A percentile compares a stretch with the other conserved stretches of the same genome.
These are phyloP conservation scores for Exophiala sideris DNA, from an alignment of 2,329 filamentous ascomycete species.

Conservation along the genomic window DNA sequence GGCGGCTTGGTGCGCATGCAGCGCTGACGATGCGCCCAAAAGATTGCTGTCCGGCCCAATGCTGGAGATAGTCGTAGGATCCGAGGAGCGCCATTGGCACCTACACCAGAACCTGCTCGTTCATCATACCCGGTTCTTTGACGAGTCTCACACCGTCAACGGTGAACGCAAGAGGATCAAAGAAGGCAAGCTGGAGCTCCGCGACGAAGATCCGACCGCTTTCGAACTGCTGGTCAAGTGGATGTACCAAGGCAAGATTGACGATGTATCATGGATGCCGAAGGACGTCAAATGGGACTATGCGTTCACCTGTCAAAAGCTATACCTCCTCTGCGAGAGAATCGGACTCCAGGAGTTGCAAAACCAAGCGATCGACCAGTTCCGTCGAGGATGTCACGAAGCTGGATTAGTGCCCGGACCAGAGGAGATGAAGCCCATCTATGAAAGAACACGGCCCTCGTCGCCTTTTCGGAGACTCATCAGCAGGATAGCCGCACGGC, in stretches of 20 bases:
- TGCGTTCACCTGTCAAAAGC: slow-evolving; percentile 52
- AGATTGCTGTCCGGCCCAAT: slow-evolving; percentile 53
- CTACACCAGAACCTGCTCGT: slow-evolving; percentile 53
- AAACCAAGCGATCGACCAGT: slow-evolving; percentile 55
- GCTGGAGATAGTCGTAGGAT: slow-evolving; percentile 52
- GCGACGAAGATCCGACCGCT: slow-evolving; percentile 49
- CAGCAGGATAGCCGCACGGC: slow-evolving; percentile 53
- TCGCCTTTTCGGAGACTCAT: slow-evolving; percentile 52
- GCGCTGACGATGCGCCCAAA: slow-evolving; percentile 20
- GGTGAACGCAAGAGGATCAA: slow-evolving; percentile 32
- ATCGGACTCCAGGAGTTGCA: slow-evolving; percentile 51
- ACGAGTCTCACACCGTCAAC: slow-evolving; percentile 35
- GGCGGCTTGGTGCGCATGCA: slow-evolving; percentile 6
- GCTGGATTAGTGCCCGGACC: slow-evolving; percentile 53
- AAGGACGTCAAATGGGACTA: slow-evolving; percentile 53
- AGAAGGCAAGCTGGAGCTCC: slow-evolving; percentile 43
- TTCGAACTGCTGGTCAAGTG: slow-evolving; percentile 56
- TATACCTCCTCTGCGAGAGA: slow-evolving; percentile 52
- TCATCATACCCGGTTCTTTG: slow-evolving; percentile 51
- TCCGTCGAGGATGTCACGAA: slow-evolving; percentile 49
- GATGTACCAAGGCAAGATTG: slow-evolving; percentile 54
- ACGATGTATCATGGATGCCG: slow-evolving; percentile 46
- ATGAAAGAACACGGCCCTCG: slow-evolving; percentile 42
- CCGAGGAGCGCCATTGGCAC: slow-evolving; percentile 47
- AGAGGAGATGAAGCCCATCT: slow-evolving; percentile 54